Evolutionary conservation across 768 basidiomycete species (phyloP), one percentile per base, ranked within the genome.

Genomic region (Suillus occidentalis): DNA sequence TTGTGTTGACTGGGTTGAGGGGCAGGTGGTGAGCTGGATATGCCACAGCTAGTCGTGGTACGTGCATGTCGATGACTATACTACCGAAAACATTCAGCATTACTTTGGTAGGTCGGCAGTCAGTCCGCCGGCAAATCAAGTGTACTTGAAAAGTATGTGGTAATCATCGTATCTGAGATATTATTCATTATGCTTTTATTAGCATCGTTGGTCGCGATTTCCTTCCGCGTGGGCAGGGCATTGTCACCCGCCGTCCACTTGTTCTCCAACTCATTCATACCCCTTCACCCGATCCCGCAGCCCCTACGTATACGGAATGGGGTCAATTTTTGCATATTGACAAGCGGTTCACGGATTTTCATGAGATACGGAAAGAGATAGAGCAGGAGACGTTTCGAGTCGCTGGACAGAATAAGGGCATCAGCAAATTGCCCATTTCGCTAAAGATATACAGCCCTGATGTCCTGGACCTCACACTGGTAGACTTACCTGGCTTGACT

Each of bases 341-440:
- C 84, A 94, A 93, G 75, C 87, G 92, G 47, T 98, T 95, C 79
- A 95, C 94, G n/a, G 97, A 99, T 73, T 99, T 96, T 72, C 82
- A 85, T 53, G 97, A 99, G 71, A 91, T 99, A 68, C 85, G 97
- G 47, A 91, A 90, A 69, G 97, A 99, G 81, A 99, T 99, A 65
- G 97, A 99, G 77, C 90, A 93, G 74, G 97, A 99, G 82, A 99
- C 97, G 2, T 95, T 90, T 76, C 83, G 97, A 52, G 96, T 99
- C 20, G 97, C 97, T 0, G 97, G 97, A 0, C 96, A 98, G 82
- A 99, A 99, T 78, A 99, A 99, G 79, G 97, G 97, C 53, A 91
- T 99, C 65, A 96, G 94, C 80, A 95, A 96, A 75, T 77, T 97
- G 56, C 96, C 97, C 2, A 99, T 99, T 72, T 94, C 95, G 65